Evolutionary conservation across 2,329 filamentous ascomycete genomes (phyloP), one percentile per base, ranked within the genome.

Genomic region (Chaetomium olivaceum): DNA sequence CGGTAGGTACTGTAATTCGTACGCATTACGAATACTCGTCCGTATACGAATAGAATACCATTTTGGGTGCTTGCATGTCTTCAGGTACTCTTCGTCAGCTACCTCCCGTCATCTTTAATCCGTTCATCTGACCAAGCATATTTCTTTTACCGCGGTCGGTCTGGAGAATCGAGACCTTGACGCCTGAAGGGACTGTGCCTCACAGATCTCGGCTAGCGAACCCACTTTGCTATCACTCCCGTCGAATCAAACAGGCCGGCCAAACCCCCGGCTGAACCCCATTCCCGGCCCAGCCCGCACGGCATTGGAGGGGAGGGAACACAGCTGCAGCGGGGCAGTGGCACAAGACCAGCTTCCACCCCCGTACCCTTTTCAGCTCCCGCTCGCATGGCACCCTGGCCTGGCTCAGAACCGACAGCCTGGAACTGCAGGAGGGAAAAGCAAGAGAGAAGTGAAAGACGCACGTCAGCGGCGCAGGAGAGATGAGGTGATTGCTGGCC

Each of bases 381-480:
- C 11, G 11, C 27, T 31, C 54, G 21, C 55, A 57, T 57, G 33
- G 55, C 55, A 57, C 57, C 57, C 57, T 8, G 57, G 39, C 57
- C 57, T 8, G 57, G 39, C 57, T 16, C 14, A 48, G 25, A 50
- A 50, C 57, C 57, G 43, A 29, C 57, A 59, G 39, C 57, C 29
- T 48, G 56, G 56, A 27, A 48, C 56, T 31, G 36, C 23, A 16
- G 14, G 23, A 9, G 21, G 25, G 19, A 52, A 60, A 27, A 8
- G 12, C 21, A 57, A 25, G 14, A 43, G n/a, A 16, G 23, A 9
- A 43, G 36, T 7, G 39, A 43, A 43, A 43, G n/a, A 43, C 39
- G 39, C 58, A 60, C 51, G 46, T 14, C 27, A 52, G 58, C 58
- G 58, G 58, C 58, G 57, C 39, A 59, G 57, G 31, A 36, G n/a